A percentile compares a stretch with the other conserved stretches of the same genome.
phyloP scores from a whole-genome alignment of 805 yeast genomes.

The Yarrowia porcina region DNA sequence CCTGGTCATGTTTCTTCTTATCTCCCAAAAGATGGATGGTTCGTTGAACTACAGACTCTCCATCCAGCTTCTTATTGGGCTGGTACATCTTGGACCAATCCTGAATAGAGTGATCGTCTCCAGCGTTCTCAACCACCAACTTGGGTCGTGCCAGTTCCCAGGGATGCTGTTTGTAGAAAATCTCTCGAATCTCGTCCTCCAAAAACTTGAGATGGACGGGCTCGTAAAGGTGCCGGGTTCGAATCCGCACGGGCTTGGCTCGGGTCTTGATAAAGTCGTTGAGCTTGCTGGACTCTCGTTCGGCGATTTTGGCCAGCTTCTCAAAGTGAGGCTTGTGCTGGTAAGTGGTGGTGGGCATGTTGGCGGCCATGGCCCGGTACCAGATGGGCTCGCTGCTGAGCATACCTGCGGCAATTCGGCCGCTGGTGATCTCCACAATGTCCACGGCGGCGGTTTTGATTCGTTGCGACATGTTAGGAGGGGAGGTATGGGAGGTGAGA shows the following conservation, averaged over 20 bases:
- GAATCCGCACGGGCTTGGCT: slow-evolving; percentile 34
- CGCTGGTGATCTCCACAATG: slow-evolving; percentile 77
- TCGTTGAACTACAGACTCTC: slow-evolving; percentile 83
- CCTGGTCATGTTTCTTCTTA: slow-evolving; percentile 31
- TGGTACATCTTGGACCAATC: slow-evolving; percentile 85
- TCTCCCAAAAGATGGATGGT: slow-evolving; percentile 52
- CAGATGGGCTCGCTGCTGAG: slow-evolving; percentile 70
- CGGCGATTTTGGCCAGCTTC: slow-evolving; percentile 51
- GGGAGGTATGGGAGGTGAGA: background rate
- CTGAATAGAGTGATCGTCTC: slow-evolving; percentile 48
- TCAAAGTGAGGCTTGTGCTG: slow-evolving; percentile 34
- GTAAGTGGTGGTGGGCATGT: slow-evolving; percentile 60
- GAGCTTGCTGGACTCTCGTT: slow-evolving; percentile 32
- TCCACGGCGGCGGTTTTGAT: slow-evolving; percentile 58
- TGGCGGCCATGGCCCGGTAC: slow-evolving; percentile 77
- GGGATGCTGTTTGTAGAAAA: slow-evolving; percentile 91
- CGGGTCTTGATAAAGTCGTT: slow-evolving; percentile 39
- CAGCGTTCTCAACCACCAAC: slow-evolving; percentile 70
- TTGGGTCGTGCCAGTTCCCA: slow-evolving; percentile 97
- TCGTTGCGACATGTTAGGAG: slow-evolving; percentile 59
- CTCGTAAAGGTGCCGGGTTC: slow-evolving; percentile 44
- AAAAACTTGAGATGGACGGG: slow-evolving; percentile 55
- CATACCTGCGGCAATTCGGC: slow-evolving; percentile 67
- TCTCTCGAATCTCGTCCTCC: slow-evolving; percentile 78
- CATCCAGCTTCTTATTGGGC: slow-evolving; percentile 70